Evolutionary conservation across 108 stramenopile genomes (phyloP).

Genomic region (Mediolabrus comicus): DNA sequence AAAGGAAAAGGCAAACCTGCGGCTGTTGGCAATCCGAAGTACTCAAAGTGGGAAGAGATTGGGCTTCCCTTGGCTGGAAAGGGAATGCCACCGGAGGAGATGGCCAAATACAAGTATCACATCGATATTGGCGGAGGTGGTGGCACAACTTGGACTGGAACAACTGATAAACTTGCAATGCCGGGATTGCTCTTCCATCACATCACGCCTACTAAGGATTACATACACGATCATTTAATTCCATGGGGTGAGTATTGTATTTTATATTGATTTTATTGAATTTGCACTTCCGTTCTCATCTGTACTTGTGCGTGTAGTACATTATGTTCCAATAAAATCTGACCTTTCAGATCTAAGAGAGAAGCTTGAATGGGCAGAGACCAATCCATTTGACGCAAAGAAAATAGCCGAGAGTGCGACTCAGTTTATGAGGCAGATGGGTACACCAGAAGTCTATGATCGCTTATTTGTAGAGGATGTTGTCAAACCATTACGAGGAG

Average conservation of each 20-base stretch:
- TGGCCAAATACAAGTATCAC: conserved; percentile 14
- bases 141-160: conserved; percentile 16
- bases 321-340: conserved; percentile 8
- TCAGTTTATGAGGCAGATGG: conserved; percentile 14
- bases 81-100: background rate
- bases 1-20: conserved; percentile 2
- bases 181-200: conserved; percentile 21
- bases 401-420: conserved; percentile 7
- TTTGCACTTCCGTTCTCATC: too few species aligned
- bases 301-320: too few species aligned
- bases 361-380: conserved; percentile 18
- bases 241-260: too few species aligned
- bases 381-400: conserved; percentile 8
- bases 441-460: conserved; percentile 1
- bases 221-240: conserved; percentile 10
- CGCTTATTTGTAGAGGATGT: background rate
- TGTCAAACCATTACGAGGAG: background rate
- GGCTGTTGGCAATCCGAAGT: background rate
- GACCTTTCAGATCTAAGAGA: conserved; percentile 16
- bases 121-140: conserved; percentile 21
- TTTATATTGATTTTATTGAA: too few species aligned
- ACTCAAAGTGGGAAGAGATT: background rate
- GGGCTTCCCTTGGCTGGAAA: background rate
- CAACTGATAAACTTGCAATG: conserved; percentile 6
- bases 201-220: conserved; percentile 11